phyloP scores from a whole-genome alignment of 2,329 filamentous ascomycete genomes.

The Neophaeococcomyces mojaviensis region DNA sequence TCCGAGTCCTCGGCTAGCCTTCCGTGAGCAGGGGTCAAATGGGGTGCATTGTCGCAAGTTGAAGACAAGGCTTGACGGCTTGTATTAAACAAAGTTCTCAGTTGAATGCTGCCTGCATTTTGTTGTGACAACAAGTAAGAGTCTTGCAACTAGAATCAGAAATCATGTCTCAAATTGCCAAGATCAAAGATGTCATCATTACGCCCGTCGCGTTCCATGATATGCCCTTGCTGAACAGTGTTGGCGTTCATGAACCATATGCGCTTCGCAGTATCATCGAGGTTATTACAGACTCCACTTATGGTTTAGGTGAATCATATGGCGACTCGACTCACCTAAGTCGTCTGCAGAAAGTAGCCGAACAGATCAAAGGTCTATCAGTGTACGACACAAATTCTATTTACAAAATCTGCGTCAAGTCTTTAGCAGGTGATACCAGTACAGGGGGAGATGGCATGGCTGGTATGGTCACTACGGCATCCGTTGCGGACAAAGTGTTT shows the following conservation, averaged over 20 bases:
- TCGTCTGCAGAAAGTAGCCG: slow-evolving; percentile 28
- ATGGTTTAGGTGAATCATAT: slow-evolving; percentile 37
- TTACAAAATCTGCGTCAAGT: slow-evolving; percentile 21
- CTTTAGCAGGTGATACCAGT: slow-evolving; percentile 17
- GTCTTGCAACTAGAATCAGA: too few species aligned
- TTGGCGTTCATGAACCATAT: slow-evolving; percentile 39
- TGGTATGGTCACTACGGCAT: slow-evolving; percentile 37
- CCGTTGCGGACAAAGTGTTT: slow-evolving; percentile 36
- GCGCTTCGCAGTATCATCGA: slow-evolving; percentile 39
- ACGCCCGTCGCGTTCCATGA: slow-evolving; percentile 40
- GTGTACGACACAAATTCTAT: slow-evolving; percentile 23
- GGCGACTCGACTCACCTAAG: slow-evolving; percentile 33
- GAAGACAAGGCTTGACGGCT: too few species aligned
- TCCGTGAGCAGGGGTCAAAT: too few species aligned
- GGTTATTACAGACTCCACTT: slow-evolving; percentile 29
- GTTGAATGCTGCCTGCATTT: too few species aligned
- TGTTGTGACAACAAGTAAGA: too few species aligned
- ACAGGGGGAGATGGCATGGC: slow-evolving; percentile 28
- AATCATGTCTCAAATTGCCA: slow-evolving; percentile 5
- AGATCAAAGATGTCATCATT: slow-evolving; percentile 34
- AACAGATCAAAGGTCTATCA: slow-evolving; percentile 12
- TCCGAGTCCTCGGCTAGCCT: too few species aligned
- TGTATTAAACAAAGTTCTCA: too few species aligned
- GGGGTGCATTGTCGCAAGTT: too few species aligned
- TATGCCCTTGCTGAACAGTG: slow-evolving; percentile 39